A percentile compares a stretch with the other conserved stretches of the same genome.
Conservation (phyloP, 352 stramenopile species). For the Phytopythium litorale region DNA sequence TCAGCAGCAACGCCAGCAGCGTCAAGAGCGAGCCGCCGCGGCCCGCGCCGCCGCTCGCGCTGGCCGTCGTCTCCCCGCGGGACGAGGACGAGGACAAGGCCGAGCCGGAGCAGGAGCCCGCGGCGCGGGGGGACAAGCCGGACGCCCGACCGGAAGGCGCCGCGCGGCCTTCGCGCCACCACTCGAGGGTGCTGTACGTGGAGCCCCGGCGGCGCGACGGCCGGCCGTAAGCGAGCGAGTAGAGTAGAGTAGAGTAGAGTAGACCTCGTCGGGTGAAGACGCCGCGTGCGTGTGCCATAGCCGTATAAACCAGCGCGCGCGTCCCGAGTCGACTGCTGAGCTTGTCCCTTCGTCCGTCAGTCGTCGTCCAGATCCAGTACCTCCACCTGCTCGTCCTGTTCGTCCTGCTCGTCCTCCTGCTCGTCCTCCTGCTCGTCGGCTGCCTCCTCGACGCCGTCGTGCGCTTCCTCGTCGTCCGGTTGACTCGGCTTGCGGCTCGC, state of each 20-base stretch:
- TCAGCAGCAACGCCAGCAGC: not conserved
- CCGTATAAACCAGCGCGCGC: not conserved
- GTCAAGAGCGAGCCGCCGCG: conserved; percentile 8
- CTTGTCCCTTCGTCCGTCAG: not conserved
- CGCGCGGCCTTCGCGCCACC: not conserved
- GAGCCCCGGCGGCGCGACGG: not conserved
- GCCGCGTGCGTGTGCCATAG: not conserved
- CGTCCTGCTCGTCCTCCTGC: conserved; percentile 34
- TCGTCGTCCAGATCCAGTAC: conserved; percentile 59
- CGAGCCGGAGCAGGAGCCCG: not conserved
- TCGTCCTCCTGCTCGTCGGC: conserved; percentile 29
- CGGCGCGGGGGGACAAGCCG: not conserved
- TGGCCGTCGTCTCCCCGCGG: not conserved
- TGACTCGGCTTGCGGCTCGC: not conserved
- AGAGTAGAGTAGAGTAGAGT: not conserved
- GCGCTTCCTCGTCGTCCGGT: conserved; percentile 4
- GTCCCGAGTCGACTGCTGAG: conserved; percentile 1
- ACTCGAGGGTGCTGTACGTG: not conserved
- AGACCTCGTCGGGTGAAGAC: not conserved
- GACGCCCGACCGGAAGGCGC: not conserved
- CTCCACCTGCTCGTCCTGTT: conserved; percentile 45
- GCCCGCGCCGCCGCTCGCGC: not conserved
- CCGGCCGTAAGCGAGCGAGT: not conserved
- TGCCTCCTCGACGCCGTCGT: conserved; percentile 22
- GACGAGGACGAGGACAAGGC: conserved; percentile 1